phyloP scores from a whole-genome alignment of 2,329 filamentous ascomycete genomes.

The Exophiala viscosa region DNA sequence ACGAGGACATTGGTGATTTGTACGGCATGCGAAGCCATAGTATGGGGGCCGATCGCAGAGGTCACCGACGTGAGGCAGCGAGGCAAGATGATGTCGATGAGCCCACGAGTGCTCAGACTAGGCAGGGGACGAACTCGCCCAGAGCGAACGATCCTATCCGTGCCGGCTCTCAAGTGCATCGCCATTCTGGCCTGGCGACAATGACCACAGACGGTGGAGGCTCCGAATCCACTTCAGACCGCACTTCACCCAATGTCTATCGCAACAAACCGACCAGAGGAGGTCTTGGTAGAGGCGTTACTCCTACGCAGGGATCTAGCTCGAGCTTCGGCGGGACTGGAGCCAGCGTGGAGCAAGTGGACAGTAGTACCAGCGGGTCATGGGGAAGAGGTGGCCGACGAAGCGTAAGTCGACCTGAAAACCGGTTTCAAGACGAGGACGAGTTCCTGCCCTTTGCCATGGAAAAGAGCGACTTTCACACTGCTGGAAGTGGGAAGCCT shows the following conservation, averaged over 20 bases:
- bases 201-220: slow-evolving; percentile 18
- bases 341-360: slow-evolving; percentile 21
- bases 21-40: slow-evolving; percentile 47
- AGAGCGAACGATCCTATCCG: slow-evolving; percentile 8
- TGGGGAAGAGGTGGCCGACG: slow-evolving; percentile 23
- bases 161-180: slow-evolving; percentile 14
- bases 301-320: slow-evolving; percentile 23
- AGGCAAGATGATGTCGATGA: slow-evolving; percentile 8
- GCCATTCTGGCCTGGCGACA: slow-evolving; percentile 12
- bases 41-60: slow-evolving; percentile 35
- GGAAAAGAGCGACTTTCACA: slow-evolving; percentile 26
- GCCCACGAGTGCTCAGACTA: background rate
- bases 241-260: slow-evolving; percentile 22
- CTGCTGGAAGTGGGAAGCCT: slow-evolving; percentile 1
- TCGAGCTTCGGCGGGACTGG: slow-evolving; percentile 25
- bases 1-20: slow-evolving; percentile 43
- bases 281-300: slow-evolving; percentile 11
- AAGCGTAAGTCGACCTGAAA: slow-evolving; percentile 24
- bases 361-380: slow-evolving; percentile 23
- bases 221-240: slow-evolving; percentile 24
- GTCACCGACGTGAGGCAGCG: slow-evolving; percentile 12
- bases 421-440: slow-evolving; percentile 23
- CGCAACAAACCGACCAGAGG: slow-evolving; percentile 13
- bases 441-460: slow-evolving; percentile 29
- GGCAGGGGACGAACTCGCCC: background rate